Percentiles rank a stretch among this genome's conserved stretches.
phyloP scores from a whole-genome alignment of 768 basidiomycete genomes.

The Leucosporidium scottii region DNA sequence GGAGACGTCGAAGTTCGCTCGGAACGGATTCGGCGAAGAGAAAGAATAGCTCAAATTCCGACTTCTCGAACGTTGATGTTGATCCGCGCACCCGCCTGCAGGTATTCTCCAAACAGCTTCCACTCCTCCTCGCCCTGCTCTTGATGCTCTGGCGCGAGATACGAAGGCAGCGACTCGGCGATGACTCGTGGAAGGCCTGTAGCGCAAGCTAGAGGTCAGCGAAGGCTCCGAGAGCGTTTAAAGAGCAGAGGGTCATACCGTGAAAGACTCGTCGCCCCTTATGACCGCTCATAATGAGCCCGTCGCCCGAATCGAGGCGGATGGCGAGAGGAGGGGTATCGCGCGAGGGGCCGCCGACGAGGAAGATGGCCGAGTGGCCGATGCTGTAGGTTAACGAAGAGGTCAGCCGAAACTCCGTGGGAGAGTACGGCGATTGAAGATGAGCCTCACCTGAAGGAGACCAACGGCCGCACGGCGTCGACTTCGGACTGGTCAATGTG shows the following conservation, averaged over 20 bases:
- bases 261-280: slow-evolving; percentile 82
- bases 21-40: too few species aligned
- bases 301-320: slow-evolving; percentile 82
- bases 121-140: slow-evolving; percentile 48
- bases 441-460: slow-evolving; percentile 75
- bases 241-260: slow-evolving; percentile 50
- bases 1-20: too few species aligned
- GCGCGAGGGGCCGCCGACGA: slow-evolving; percentile 76
- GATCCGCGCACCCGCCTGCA: slow-evolving; percentile 59
- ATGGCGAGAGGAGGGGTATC: slow-evolving; percentile 70
- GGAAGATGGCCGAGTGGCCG: slow-evolving; percentile 80
- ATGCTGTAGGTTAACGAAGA: too few species aligned
- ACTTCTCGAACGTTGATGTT: slow-evolving; percentile 85
- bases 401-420: too few species aligned
- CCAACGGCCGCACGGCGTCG: slow-evolving; percentile 82
- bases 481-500: slow-evolving; percentile 97
- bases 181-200: slow-evolving; percentile 80
- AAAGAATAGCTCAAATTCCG: too few species aligned
- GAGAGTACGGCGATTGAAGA: too few species aligned
- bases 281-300: slow-evolving; percentile 86
- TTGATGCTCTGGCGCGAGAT: slow-evolving; percentile 29
- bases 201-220: too few species aligned
- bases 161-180: slow-evolving; percentile 63
- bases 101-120: slow-evolving; percentile 56
- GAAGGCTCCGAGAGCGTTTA: background rate